Evolutionary conservation across 495 filamentous ascomycete species (phyloP).

Genomic region (Niebla homalea): DNA sequence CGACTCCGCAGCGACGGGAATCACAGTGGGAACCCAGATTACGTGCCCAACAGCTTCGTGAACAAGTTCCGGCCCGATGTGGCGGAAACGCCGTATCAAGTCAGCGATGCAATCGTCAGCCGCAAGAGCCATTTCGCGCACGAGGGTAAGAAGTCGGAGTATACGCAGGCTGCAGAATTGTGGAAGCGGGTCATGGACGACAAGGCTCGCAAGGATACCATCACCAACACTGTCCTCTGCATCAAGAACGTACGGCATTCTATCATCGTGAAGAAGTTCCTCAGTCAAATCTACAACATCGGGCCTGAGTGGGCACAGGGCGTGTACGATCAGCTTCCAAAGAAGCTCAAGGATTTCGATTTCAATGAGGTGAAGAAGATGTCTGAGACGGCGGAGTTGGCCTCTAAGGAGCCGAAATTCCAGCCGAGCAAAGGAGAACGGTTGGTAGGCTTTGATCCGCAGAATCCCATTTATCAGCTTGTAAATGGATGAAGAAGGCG

Average conservation of each 20-base stretch:
- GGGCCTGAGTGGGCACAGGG: slow-evolving; percentile 32
- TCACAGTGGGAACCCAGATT: slow-evolving; percentile 38
- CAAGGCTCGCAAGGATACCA: slow-evolving; percentile 28
- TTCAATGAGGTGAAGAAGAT: slow-evolving; percentile 30
- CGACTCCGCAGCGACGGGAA: slow-evolving; percentile 32
- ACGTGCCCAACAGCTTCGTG: slow-evolving; percentile 41
- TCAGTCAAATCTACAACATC: slow-evolving; percentile 41
- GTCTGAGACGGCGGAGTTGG: slow-evolving; percentile 24
- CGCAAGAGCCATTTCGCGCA: slow-evolving; percentile 43
- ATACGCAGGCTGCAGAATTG: slow-evolving; percentile 37
- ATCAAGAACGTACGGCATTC: slow-evolving; percentile 11
- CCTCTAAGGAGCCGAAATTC: slow-evolving; percentile 35
- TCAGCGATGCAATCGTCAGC: slow-evolving; percentile 35
- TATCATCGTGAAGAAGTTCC: slow-evolving; percentile 30
- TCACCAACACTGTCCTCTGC: slow-evolving; percentile 35
- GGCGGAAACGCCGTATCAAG: slow-evolving; percentile 38
- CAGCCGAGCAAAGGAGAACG: slow-evolving; percentile 21
- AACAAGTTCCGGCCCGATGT: slow-evolving; percentile 42
- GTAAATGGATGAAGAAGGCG: too few species aligned
- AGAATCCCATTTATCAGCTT: slow-evolving; percentile 17
- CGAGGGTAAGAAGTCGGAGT: slow-evolving; percentile 40
- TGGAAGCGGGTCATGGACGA: slow-evolving; percentile 36
- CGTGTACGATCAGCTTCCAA: slow-evolving; percentile 32
- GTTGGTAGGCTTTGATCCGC: slow-evolving; percentile 22
- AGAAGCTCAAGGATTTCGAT: slow-evolving; percentile 33